Percentiles rank a stretch among this genome's conserved stretches.
Evolutionary conservation across 1,139 yeast species (phyloP).

Genomic region (Debaryomycetaceae sp.): DNA sequence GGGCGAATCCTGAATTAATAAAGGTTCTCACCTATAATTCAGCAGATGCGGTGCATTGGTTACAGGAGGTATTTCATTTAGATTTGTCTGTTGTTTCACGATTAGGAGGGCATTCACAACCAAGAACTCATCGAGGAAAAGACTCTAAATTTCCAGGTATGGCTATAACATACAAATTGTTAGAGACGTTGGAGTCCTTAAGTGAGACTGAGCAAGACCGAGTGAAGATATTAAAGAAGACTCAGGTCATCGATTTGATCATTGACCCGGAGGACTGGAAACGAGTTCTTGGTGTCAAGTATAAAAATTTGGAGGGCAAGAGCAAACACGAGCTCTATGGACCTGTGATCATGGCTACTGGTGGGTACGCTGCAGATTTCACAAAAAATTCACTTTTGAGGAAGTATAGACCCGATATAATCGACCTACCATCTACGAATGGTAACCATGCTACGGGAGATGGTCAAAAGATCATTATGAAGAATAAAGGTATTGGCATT

Average conservation of each 20-base stretch:
- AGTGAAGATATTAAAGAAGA: slow-evolving; percentile 48
- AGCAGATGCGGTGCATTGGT: slow-evolving; percentile 67
- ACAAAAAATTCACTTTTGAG: slow-evolving; percentile 48
- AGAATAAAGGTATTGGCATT: slow-evolving; percentile 57
- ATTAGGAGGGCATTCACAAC: slow-evolving; percentile 71
- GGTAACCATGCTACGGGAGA: slow-evolving; percentile 77
- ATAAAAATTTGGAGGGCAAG: slow-evolving; percentile 36
- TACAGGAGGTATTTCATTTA: slow-evolving; percentile 57
- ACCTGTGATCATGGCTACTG: slow-evolving; percentile 73
- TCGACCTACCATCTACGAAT: slow-evolving; percentile 66
- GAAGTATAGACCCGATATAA: slow-evolving; percentile 60
- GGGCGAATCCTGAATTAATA: slow-evolving; percentile 55
- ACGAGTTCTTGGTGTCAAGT: slow-evolving; percentile 47
- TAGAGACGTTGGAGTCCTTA: slow-evolving; percentile 50
- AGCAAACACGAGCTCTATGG: slow-evolving; percentile 36
- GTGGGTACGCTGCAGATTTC: slow-evolving; percentile 70
- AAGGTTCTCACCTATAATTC: slow-evolving; percentile 51
- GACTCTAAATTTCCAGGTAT: slow-evolving; percentile 69
- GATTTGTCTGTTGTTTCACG: slow-evolving; percentile 65
- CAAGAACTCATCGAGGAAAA: slow-evolving; percentile 73
- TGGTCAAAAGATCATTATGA: slow-evolving; percentile 61
- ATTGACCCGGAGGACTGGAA: slow-evolving; percentile 22
- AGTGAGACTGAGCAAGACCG: slow-evolving; percentile 49
- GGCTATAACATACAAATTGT: slow-evolving; percentile 65
- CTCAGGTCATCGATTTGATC: slow-evolving; percentile 55